phyloP scores from a whole-genome alignment of 805 yeast species.

The Diddensiella santjacobensis region DNA sequence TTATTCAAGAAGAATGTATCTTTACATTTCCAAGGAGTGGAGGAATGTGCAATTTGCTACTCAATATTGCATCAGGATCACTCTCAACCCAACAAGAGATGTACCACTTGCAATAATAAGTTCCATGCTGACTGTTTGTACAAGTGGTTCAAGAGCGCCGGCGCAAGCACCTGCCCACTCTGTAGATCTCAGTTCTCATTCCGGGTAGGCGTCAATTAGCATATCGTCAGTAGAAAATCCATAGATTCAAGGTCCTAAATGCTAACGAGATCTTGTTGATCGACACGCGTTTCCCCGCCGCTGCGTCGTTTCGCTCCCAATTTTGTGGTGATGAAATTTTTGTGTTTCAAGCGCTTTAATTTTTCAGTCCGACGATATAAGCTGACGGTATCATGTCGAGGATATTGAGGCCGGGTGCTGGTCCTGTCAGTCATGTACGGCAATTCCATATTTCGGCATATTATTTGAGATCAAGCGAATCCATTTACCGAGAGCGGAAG shows the following conservation, averaged over 20 bases:
- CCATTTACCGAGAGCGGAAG: conserved; percentile 24
- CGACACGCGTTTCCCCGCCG: too few relatives aligned
- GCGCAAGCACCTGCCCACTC: conserved; percentile 88
- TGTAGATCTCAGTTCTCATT: conserved; percentile 64
- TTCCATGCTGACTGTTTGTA: conserved; percentile 95
- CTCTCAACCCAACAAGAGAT: conserved; percentile 81
- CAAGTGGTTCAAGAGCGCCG: conserved; percentile 96
- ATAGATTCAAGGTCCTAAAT: neutral
- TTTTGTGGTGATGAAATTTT: neutral
- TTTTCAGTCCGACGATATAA: too few relatives aligned
- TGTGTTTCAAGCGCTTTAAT: too few relatives aligned
- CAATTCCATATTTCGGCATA: neutral
- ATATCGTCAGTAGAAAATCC: neutral
- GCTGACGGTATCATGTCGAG: too few relatives aligned
- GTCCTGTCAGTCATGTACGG: neutral
- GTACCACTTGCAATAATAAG: conserved; percentile 87
- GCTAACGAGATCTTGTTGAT: too few relatives aligned
- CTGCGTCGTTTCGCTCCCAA: neutral
- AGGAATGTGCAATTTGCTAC: conserved; percentile 96
- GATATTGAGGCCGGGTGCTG: neutral
- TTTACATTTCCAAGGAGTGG: conserved; percentile 87
- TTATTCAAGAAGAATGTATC: conserved; percentile 70
- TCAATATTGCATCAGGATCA: conserved; percentile 87
- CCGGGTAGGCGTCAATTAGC: conserved; percentile 17
- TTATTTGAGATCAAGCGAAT: neutral